Evolutionary conservation across 2,329 filamentous ascomycete species (phyloP), one percentile per base, ranked within the genome.

Genomic region (Nigrospora sphaerica): DNA sequence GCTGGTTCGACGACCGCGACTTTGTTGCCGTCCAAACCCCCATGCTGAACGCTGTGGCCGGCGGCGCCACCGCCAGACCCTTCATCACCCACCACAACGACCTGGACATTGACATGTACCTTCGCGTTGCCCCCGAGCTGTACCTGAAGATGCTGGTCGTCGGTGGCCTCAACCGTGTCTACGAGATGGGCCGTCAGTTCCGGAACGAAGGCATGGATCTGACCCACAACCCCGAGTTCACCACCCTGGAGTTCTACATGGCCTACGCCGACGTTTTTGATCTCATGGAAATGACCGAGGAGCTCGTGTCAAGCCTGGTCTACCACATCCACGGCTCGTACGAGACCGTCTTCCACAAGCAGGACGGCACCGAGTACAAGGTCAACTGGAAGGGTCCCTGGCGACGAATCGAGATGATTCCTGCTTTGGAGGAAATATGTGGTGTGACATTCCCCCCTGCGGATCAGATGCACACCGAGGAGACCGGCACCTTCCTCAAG

Each of bases 161-260:
- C 32, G 95, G 95, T 61, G 93, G 92, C 49, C 78, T 97, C 37
- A 88, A 95, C 72, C 83, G 88, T 58, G 93, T 98, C 13, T 98
- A 95, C 69, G 93, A 98, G 66, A 82, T 98, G 52, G 93, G 93
- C 54, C 85, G 90, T 55, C 89, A 95, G 65, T 98, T 98, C 80
- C 77, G 93, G 59, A 98, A 98, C 62, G 91, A 95, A 68, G 87
- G 86, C 49, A 85, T 89, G 53, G 89, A 95, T 65, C 74, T 93
- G 43, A 98, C 93, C 9, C 93, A 98, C 76, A 98, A 97, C 74
- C 93, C 88, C 35, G 93, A 98, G 66, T 98, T 98, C 74, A 98
- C 93, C 38, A 95, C 89, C 23, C 88, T 89, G 66, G 93, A 98
- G 68, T 97, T 97, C 72, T 98, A 98, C 71, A 84, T 87, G 80